Base-by-base conservation (phyloP, 2,329 filamentous ascomycete species). In the Pseudocercospora pini-densiflorae region DNA sequence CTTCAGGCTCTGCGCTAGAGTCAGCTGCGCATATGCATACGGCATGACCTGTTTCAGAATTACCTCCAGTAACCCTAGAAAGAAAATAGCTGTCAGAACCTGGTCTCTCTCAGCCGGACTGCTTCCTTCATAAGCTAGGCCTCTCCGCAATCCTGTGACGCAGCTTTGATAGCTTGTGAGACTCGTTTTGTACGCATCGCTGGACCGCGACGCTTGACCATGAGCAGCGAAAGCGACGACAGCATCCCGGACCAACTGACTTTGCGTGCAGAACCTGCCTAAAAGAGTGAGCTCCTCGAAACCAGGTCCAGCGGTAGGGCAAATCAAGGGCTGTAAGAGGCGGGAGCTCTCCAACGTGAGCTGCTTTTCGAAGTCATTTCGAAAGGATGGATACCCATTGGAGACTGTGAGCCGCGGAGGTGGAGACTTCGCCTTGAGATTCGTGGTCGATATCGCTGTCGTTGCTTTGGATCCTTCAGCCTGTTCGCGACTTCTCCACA, bases 151-250 rank as follows among this genome's bases (percentile, higher is more conserved):
- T 9, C 59, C 19, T 27, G 55, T 45, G 2, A 70, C 55, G 31
- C 67, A 70, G 23, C 59, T 64, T 53, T 69, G 67, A 33, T 70
- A 70, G 63, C 65, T 69, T 23, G 45, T 45, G 29, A 69, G 21
- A 8, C 67, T 60, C 31, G 65, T 57, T 51, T 64, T 66, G 59
- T 66, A 66, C 2, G 65, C 62, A 27, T 63, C 49, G 1, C 51
- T 65, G 21, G 54, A 27, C 16, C 40, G 53, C 12, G 49, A 27
- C 1, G 27, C 58, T 21, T 36, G 40, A 7, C 23, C 57, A n/a
- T 64, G 64, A 23, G 68, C 69, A 10, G 67, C 59, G n/a, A 69
- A 71, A 3, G 69, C 67, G 29, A 71, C 63, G 3, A 69, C 23
- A 5, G 69, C 69, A 53, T 69, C 65, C 10, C 69, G 55, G 0